A percentile compares a stretch with the other conserved stretches of the same genome.
These are phyloP conservation scores for Cryphonectria carpinicola DNA, from an alignment of 2,329 filamentous ascomycete species.

Conservation along the genomic window DNA sequence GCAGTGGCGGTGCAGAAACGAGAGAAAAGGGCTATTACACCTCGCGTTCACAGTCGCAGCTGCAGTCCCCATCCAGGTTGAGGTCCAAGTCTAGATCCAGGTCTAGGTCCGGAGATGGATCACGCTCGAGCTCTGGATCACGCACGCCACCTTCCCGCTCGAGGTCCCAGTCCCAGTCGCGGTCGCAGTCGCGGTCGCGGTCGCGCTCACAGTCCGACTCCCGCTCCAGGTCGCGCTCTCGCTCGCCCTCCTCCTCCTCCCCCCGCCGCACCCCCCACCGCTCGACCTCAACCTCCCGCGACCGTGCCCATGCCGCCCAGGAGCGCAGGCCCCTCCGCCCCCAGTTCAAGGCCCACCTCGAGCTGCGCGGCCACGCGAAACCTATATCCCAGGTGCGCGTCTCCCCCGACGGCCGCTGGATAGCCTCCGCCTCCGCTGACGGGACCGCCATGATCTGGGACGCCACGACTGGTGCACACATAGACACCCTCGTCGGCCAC, in stretches of 20 bases:
- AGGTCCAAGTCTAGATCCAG: conserved; percentile 31
- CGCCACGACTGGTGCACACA: conserved; percentile 73
- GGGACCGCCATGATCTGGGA: conserved; percentile 92
- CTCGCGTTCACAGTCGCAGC: conserved; percentile 32
- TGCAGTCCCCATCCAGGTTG: conserved; percentile 32
- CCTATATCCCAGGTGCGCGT: conserved; percentile 86
- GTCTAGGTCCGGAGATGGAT: conserved; percentile 33
- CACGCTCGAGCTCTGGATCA: conserved; percentile 30
- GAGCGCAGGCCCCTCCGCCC: conserved; percentile 59
- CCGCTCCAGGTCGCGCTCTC: conserved; percentile 34
- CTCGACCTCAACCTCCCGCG: conserved; percentile 29
- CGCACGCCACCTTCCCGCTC: conserved; percentile 32
- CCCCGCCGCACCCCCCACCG: conserved; percentile 26
- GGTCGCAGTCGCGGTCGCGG: conserved; percentile 32
- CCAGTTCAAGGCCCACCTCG: conserved; percentile 70
- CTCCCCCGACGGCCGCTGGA: conserved; percentile 86
- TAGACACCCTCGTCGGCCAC: conserved; percentile 91
- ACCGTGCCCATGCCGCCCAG: conserved; percentile 25
- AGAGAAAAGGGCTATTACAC: conserved; percentile 29
- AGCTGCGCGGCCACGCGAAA: conserved; percentile 76
- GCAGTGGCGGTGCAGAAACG: conserved; percentile 16
- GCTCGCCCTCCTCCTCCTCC: conserved; percentile 37
- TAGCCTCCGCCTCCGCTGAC: conserved; percentile 89
- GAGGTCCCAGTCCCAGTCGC: conserved; percentile 33
- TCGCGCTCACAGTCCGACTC: conserved; percentile 30